Evolutionary conservation across 2,329 filamentous ascomycete species (phyloP), one percentile per base, ranked within the genome.

Genomic region (Penicillium sp.): DNA sequence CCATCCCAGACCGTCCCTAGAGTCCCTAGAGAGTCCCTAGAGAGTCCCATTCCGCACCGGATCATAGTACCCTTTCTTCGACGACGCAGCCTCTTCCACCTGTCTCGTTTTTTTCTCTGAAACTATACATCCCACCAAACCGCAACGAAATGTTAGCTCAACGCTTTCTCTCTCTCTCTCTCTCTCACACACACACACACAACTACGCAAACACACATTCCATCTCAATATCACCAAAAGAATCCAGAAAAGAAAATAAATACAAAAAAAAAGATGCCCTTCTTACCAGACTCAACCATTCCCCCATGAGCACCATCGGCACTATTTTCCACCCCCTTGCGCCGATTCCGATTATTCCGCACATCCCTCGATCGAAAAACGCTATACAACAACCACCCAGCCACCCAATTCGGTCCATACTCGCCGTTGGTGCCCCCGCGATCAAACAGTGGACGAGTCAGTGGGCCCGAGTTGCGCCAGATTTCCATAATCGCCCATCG

Each of bases 321-420:
- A 34, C 57, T 59, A 45, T 70, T 18, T 18, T 18, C 18, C 18
- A 18, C 65, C 12, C 64, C 66, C 55, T 65, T 66, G 42, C 69
- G 60, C 50, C 70, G 65, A 58, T 71, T 73, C 25, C 71, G 68
- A 60, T 73, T 73, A 57, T 74, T 74, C 43, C 71, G 63, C 47
- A 71, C 67, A 61, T 74, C 71, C 45, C 71, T 59, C 18, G 71
- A 73, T n/a, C 71, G 68, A 58, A 74, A 74, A 27, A 74, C 71
- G 50, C 71, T 73, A 56, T 74, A 74, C 54, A 74, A 58, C 60
- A 74, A 61, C 71, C 71, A 74, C 12, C 69, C 66, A 0, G 71
- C 68, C 11, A 74, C 71, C 71, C 71, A 74, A 48, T 74, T 74
- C 5, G 71, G 71, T 6, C 67, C 70, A 49, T 73, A 69, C 55